Evolutionary conservation across 208 protist genomes (phyloP).

Genomic region (Trypanosoma scelopori): DNA sequence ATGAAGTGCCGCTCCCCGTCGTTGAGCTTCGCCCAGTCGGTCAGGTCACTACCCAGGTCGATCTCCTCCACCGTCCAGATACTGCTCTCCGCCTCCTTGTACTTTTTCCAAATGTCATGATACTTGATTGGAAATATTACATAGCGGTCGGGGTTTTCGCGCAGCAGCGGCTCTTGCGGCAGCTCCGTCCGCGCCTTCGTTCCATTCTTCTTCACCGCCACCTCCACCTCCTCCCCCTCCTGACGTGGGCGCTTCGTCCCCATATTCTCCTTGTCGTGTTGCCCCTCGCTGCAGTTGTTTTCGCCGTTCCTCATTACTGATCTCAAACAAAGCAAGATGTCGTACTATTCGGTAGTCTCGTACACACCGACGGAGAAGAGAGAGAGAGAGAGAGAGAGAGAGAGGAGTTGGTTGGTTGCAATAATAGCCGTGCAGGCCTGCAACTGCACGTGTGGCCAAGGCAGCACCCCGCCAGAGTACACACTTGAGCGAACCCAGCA

Average conservation of each 20-base stretch:
- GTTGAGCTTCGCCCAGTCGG: slow-evolving; percentile 96
- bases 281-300: not conserved
- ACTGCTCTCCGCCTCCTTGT: slow-evolving; percentile 98
- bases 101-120: slow-evolving; percentile 98
- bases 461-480: no score
- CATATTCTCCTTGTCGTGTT: not conserved
- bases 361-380: no score
- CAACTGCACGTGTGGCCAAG: no score
- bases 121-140: slow-evolving; percentile 99
- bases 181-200: not conserved
- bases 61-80: slow-evolving; percentile 99
- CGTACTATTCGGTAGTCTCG: no score
- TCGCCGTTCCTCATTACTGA: no score
- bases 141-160: slow-evolving; percentile 96
- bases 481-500: no score
- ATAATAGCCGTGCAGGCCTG: no score
- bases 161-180: slow-evolving; percentile 93
- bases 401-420: no score
- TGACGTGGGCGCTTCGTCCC: slow-evolving; percentile 13
- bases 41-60: slow-evolving; percentile 94
- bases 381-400: no score
- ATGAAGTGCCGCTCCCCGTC: slow-evolving; percentile 98
- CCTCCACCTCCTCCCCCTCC: not conserved
- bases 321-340: no score
- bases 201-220: not conserved